phyloP scores from a whole-genome alignment of 2,329 filamentous ascomycete genomes.

The Neofusicoccum cordaticola region DNA sequence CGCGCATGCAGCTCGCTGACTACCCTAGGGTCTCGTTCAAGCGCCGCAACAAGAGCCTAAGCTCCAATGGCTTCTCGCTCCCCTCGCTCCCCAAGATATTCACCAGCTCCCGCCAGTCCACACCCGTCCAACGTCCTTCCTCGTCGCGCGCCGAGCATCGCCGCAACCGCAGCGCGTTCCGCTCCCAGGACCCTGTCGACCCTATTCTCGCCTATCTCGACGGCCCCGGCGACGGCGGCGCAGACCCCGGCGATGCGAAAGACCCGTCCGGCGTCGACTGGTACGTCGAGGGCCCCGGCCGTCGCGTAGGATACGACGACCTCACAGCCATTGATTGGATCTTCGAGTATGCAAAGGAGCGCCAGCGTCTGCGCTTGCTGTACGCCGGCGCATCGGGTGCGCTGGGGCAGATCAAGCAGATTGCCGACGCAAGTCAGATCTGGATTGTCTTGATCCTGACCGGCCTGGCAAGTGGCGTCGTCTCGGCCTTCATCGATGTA shows the following conservation, averaged over 20 bases:
- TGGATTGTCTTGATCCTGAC: slow-evolving; percentile 88
- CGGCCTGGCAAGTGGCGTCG: slow-evolving; percentile 75
- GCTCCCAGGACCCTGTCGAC: slow-evolving; percentile 33
- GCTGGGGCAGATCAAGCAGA: slow-evolving; percentile 67
- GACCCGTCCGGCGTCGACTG: slow-evolving; percentile 62
- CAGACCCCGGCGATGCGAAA: slow-evolving; percentile 42
- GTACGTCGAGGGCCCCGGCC: slow-evolving; percentile 84
- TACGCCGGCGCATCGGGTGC: slow-evolving; percentile 65
- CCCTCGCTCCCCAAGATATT: slow-evolving; percentile 46
- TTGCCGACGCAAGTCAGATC: slow-evolving; percentile 83
- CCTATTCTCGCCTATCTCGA: slow-evolving; percentile 44
- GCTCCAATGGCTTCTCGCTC: slow-evolving; percentile 35
- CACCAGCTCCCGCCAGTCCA: slow-evolving; percentile 32
- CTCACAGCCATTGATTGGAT: slow-evolving; percentile 99
- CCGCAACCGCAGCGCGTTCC: slow-evolving; percentile 28
- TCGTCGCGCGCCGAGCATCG: slow-evolving; percentile 29
- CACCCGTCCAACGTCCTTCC: slow-evolving; percentile 24
- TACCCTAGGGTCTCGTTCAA: slow-evolving; percentile 62
- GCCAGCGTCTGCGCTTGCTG: slow-evolving; percentile 78
- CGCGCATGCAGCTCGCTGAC: slow-evolving; percentile 15
- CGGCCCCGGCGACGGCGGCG: slow-evolving; percentile 34
- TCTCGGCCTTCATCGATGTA: slow-evolving; percentile 88
- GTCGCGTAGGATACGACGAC: slow-evolving; percentile 91
- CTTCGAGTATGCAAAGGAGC: slow-evolving; percentile 95
- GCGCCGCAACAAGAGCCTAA: slow-evolving; percentile 57